Evolutionary conservation across 2,329 filamentous ascomycete species (phyloP), one percentile per base, ranked within the genome.

Genomic region (Trichoderma brevicompactum): DNA sequence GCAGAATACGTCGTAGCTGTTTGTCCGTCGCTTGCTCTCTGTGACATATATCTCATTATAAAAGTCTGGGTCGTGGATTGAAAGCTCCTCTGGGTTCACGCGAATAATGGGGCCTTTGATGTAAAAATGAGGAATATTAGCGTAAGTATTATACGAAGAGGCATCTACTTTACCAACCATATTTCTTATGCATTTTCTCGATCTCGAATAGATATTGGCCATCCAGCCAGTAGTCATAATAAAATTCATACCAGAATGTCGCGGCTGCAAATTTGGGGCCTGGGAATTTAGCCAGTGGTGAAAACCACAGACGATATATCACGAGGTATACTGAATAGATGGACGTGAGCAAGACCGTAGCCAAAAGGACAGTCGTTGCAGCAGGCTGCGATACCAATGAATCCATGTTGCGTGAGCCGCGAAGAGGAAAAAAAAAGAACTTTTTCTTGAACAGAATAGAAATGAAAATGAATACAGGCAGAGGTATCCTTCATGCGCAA

Each of bases 1-100:
- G 36, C 52, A 54, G 15, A 54, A 54, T 1, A 54, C 52, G 15
- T 54, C 52, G 34, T 54, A 40, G 52, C 52, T 54, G 2, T 54
- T 23, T 13, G 52, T 54, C 6, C 52, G 36, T 17, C 52, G n/a
- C 36, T 54, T 54, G 52, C 36, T 54, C 17, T 54, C 52, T 6
- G 58, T 40, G 6, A 60, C 56, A 59, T 75, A 76, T 9, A 76
- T 59, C 3, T 61, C 70, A 54, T 71, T 68, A 52, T 72, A 71
- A 62, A 70, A 75, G 1, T 68, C 63, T 4, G 72, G 59, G 34
- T 74, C 71, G 13, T 62, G 67, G 23, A 76, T 68, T 38, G 77
- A 74, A 1, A 77, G 58, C 65, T 77, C 76, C 32, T 72, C 65
- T 0, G 75, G 73, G 41, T 72, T 75, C 65, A 77, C 72, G 7